These are phyloP conservation scores for Hypomontagnella submonticulosa DNA, from an alignment of 495 filamentous ascomycete genomes.

Conservation along the genomic window DNA sequence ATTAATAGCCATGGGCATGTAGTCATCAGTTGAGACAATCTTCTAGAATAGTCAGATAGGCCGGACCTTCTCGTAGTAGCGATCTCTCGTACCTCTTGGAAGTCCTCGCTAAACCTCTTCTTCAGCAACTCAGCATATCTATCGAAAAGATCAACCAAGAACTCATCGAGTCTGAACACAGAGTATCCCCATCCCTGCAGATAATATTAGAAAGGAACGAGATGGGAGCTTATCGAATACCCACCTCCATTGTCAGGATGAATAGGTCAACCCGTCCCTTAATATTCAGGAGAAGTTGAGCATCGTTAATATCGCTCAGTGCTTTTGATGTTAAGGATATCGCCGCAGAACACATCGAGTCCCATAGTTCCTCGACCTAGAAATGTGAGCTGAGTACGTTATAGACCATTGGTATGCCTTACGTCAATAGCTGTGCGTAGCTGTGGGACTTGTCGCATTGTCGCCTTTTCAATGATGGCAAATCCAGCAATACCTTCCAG, in stretches of 20 bases:
- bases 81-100: slow-evolving; percentile 80
- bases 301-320: slow-evolving; percentile 79
- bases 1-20: slow-evolving; percentile 98
- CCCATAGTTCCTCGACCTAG: slow-evolving; percentile 96
- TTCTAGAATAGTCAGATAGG: slow-evolving; percentile 75
- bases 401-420: slow-evolving; percentile 41
- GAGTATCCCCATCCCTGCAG: slow-evolving; percentile 86
- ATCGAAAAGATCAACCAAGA: slow-evolving; percentile 86
- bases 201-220: slow-evolving; percentile 38
- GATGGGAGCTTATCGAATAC: slow-evolving; percentile 36
- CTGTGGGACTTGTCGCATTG: slow-evolving; percentile 84
- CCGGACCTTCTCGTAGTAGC: slow-evolving; percentile 72
- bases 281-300: slow-evolving; percentile 86
- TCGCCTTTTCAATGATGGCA: slow-evolving; percentile 94
- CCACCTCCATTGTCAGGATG: slow-evolving; percentile 94
- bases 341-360: slow-evolving; percentile 93
- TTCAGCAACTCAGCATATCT: slow-evolving; percentile 96
- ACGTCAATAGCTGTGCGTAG: slow-evolving; percentile 88
- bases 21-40: slow-evolving; percentile 97
- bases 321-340: slow-evolving; percentile 82
- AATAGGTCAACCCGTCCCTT: slow-evolving; percentile 93
- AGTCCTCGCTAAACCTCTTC: slow-evolving; percentile 88
- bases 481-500: slow-evolving; percentile 95
- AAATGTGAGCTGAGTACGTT: slow-evolving; percentile 40
- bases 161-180: slow-evolving; percentile 79